Evolutionary conservation across 2,329 filamentous ascomycete genomes (phyloP).

Genomic region (Fusarium sp.): DNA sequence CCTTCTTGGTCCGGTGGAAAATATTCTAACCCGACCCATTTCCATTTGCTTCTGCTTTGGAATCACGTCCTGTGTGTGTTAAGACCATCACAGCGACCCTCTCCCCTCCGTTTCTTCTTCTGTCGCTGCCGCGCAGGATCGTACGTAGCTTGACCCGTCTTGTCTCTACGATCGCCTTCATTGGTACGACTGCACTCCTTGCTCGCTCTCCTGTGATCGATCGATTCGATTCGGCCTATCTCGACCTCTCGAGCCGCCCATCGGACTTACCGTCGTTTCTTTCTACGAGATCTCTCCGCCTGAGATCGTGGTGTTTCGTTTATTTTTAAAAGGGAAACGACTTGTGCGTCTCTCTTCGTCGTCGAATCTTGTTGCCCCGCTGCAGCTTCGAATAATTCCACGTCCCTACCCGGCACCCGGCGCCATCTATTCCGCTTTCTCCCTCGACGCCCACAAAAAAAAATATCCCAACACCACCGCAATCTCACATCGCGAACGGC

Average conservation of each 20-base stretch:
- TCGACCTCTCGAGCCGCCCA: slow-evolving; percentile 40
- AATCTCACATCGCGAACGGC: slow-evolving; percentile 44
- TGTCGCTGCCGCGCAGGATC: slow-evolving; percentile 45
- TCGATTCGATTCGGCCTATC: slow-evolving; percentile 41
- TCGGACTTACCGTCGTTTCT: slow-evolving; percentile 38
- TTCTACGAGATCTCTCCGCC: slow-evolving; percentile 26
- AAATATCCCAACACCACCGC: slow-evolving; percentile 32
- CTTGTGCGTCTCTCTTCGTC: slow-evolving; percentile 22
- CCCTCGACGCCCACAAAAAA: slow-evolving; percentile 39
- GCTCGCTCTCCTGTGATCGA: slow-evolving; percentile 32
- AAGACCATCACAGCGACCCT: slow-evolving; percentile 44
- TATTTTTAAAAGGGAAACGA: slow-evolving; percentile 14
- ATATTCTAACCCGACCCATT: slow-evolving; percentile 47
- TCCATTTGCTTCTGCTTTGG: slow-evolving; percentile 47
- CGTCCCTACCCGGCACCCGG: slow-evolving; percentile 31
- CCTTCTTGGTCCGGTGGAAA: slow-evolving; percentile 52
- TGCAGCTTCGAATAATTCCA: slow-evolving; percentile 36
- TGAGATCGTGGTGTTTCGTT: slow-evolving; percentile 26
- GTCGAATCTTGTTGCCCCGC: slow-evolving; percentile 35
- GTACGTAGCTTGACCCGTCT: slow-evolving; percentile 49
- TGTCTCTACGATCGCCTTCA: slow-evolving; percentile 41
- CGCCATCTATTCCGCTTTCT: slow-evolving; percentile 39
- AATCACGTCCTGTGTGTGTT: slow-evolving; percentile 44
- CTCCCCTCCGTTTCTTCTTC: slow-evolving; percentile 39
- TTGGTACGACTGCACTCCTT: slow-evolving; percentile 45